Conservation (phyloP, 23 red algal species). For the Gracilaria gracilis region DNA sequence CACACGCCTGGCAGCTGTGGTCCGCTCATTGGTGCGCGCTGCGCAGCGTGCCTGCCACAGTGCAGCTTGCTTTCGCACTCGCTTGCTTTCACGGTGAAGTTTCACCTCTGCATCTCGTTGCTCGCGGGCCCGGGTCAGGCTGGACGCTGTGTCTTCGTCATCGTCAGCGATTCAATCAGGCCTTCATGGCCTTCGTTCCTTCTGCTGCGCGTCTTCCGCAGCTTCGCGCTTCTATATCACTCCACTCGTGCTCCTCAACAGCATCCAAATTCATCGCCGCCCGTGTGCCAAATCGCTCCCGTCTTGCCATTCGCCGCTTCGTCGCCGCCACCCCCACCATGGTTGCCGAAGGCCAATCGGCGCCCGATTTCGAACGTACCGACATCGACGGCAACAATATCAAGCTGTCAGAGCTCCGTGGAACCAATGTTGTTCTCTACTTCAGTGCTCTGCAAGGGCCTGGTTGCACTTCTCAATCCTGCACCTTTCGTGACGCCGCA, state of each 20-base stretch:
- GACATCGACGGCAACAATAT: slow-evolving; percentile 80
- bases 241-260: not conserved
- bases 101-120: no score
- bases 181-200: not conserved
- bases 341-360: slow-evolving; percentile 72
- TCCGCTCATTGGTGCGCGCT: no score
- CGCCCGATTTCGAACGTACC: slow-evolving; percentile 76
- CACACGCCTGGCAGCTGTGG: no score
- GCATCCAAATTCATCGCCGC: not conserved
- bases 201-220: not conserved
- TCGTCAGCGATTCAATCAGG: not conserved
- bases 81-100: no score
- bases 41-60: no score
- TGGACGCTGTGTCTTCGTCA: not conserved
- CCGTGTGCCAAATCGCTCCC: not conserved
- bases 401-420: slow-evolving; percentile 62
- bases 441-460: slow-evolving; percentile 78
- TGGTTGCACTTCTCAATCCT: slow-evolving; percentile 85
- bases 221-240: not conserved
- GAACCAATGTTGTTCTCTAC: slow-evolving; percentile 77
- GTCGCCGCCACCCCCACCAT: not conserved
- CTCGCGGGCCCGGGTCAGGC: no score
- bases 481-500: slow-evolving; percentile 86
- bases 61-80: no score
- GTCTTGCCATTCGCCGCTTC: not conserved